Percentiles rank a stretch among this genome's conserved stretches.
Conservation (phyloP, 1,284 basidiomycete genomes). For the Ceratorhiza oryzae-sativae region DNA sequence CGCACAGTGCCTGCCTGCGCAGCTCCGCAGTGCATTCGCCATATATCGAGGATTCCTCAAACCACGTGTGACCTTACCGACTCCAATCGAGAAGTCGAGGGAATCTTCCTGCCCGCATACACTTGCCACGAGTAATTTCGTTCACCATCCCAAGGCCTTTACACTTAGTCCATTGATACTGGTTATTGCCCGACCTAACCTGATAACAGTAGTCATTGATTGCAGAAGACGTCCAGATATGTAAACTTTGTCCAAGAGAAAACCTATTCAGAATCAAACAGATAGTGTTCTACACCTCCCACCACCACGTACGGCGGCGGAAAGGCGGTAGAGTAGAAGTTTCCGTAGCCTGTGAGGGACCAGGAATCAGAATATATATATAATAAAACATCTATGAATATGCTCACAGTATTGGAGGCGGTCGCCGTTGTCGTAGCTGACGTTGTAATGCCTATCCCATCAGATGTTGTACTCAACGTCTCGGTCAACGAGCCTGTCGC, state of each 20-base stretch:
- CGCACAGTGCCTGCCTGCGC: no score
- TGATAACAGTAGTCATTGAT: not conserved
- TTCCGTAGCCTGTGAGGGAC: not conserved
- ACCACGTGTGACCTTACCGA: no score
- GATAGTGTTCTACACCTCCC: not conserved
- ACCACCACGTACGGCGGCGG: slow-evolving; percentile 22
- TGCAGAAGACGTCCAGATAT: not conserved
- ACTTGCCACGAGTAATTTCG: no score
- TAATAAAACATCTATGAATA: not conserved
- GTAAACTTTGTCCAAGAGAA: not conserved
- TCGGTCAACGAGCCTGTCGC: slow-evolving; percentile 1
- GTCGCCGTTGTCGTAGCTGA: not conserved
- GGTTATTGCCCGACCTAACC: no score
- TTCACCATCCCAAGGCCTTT: no score
- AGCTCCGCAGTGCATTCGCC: no score
- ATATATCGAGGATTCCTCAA: no score
- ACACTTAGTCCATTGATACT: no score
- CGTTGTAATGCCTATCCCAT: not conserved
- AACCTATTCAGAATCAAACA: not conserved
- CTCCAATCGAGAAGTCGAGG: no score
- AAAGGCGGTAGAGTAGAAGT: not conserved
- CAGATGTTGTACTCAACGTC: no score
- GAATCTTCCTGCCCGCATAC: no score
- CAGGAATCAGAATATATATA: not conserved
- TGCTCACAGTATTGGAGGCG: not conserved